Evolutionary conservation across 257 asterid genomes (phyloP), one percentile per base, ranked within the genome.

Genomic region (Penstemon eatonii): DNA sequence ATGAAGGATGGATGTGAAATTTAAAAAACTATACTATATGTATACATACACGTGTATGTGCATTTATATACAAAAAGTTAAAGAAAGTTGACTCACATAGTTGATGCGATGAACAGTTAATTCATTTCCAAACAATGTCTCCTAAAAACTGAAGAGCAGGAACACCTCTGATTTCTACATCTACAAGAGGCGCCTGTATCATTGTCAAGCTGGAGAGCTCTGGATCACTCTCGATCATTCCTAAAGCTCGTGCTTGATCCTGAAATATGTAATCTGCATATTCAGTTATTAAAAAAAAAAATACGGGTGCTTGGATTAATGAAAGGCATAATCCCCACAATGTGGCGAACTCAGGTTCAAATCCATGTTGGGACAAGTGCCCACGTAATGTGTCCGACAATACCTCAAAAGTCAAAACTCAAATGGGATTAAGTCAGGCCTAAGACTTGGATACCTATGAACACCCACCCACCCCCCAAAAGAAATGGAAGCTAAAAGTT

Each of bases 91-190:
- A 69, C 81, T 78, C 7, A 9, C 10, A 9, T 41, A 55, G 60
- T 60, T 63, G 65, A 15, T 54, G 39, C 15, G 45, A 15, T 3
- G 33, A 18, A 51, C 11, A 33, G 60, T 72, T 63, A 18, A 25
- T 72, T 86, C 79, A 94, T 79, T 89, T 94, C 99, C 99, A 94
- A 59, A 94, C 89, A 12, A 81, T 87, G 67, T 94, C 97, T 51
- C 97, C 99, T 33, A 91, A 75, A 79, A 94, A 94, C 81, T 91
- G 97, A 70, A 94, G 99, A 69, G 99, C 99, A 12, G 99, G 99
- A 53, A 94, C 91, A 40, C 99, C 99, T 82, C 99, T 87, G 76
- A 94, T 91, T 80, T 94, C 99, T 12, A 94, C 86, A 72, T 94
- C 99, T 69, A 94, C 97, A 15, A 94, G 94, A 50, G 99, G 99